A percentile compares a stretch with the other conserved stretches of the same genome.
Conservation (phyloP, 2,329 filamentous ascomycete genomes). For the Hypoxylon sp. region DNA sequence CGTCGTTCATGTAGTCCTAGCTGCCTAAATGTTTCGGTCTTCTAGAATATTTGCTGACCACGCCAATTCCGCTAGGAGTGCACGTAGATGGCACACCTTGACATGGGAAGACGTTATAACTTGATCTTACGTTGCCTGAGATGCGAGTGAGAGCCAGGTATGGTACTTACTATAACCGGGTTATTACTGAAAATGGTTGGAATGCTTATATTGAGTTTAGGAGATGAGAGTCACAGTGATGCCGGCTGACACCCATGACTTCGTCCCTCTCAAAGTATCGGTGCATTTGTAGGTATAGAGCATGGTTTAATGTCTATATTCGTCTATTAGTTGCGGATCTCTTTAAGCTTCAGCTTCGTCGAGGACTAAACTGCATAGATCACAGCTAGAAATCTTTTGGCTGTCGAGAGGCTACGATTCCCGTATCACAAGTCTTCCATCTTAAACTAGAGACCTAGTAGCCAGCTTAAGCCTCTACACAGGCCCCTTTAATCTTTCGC, state of each 20-base stretch:
- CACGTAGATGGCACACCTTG: background rate
- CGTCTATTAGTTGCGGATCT: background rate
- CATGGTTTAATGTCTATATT: too few species aligned
- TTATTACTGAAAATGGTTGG: slow-evolving; percentile 1
- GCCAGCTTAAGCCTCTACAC: background rate
- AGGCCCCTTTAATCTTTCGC: background rate
- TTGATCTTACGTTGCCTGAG: background rate
- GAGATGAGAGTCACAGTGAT: background rate
- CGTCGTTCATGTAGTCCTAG: background rate
- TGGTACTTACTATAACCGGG: background rate
- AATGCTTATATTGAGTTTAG: background rate
- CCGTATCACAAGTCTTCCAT: background rate
- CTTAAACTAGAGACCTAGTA: background rate
- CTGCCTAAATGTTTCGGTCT: background rate
- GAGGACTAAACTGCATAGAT: background rate
- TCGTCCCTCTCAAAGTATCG: too few species aligned
- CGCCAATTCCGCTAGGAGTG: slow-evolving; percentile 5
- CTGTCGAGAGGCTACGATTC: background rate
- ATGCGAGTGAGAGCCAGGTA: background rate
- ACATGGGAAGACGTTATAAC: background rate
- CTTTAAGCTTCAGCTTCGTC: background rate
- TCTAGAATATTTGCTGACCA: slow-evolving; percentile 13
- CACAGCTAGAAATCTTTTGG: background rate
- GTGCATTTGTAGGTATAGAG: too few species aligned
- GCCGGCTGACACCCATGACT: background rate